Evolutionary conservation across 306 rosid genomes (phyloP).

Genomic region (Quercus ilex): DNA sequence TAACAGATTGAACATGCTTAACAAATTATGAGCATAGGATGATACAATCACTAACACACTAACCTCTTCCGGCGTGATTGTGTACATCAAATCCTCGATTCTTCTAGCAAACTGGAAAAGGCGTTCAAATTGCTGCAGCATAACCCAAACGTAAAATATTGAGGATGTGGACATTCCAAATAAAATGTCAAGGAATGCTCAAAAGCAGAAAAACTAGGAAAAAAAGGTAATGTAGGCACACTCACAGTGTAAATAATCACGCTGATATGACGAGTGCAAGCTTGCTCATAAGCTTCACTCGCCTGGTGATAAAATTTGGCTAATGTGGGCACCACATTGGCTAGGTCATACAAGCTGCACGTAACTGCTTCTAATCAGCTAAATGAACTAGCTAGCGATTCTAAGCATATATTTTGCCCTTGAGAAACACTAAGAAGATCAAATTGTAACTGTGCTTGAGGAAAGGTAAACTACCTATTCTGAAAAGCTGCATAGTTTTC

Average conservation of each 20-base stretch:
- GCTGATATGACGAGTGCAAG: slow-evolving; percentile 91
- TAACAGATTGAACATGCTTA: neutral
- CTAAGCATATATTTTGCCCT: slow-evolving; percentile 6
- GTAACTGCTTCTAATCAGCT: slow-evolving; percentile 18
- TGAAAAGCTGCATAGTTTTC: slow-evolving; percentile 99
- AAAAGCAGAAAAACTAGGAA: neutral
- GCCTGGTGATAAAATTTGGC: slow-evolving; percentile 99
- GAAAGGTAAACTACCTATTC: slow-evolving; percentile 58
- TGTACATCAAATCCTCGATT: slow-evolving; percentile 84
- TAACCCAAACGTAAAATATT: neutral
- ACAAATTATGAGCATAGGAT: slow-evolving; percentile 3
- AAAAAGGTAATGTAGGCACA: slow-evolving; percentile 5
- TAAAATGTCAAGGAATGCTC: slow-evolving; percentile 4
- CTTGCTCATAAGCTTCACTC: slow-evolving; percentile 94
- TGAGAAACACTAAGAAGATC: neutral
- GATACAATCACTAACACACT: slow-evolving; percentile 19
- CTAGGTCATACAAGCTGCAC: slow-evolving; percentile 91
- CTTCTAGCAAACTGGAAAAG: slow-evolving; percentile 89
- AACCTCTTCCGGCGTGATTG: slow-evolving; percentile 89
- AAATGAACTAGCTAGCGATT: slow-evolving; percentile 9
- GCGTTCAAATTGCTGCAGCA: slow-evolving; percentile 89
- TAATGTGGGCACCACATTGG: slow-evolving; percentile 93
- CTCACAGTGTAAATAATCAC: slow-evolving; percentile 84
- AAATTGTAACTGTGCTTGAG: neutral
- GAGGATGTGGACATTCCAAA: neutral